These are phyloP conservation scores for Nyssa sinensis DNA, from an alignment of 148 eudicot species.

Conservation along the genomic window DNA sequence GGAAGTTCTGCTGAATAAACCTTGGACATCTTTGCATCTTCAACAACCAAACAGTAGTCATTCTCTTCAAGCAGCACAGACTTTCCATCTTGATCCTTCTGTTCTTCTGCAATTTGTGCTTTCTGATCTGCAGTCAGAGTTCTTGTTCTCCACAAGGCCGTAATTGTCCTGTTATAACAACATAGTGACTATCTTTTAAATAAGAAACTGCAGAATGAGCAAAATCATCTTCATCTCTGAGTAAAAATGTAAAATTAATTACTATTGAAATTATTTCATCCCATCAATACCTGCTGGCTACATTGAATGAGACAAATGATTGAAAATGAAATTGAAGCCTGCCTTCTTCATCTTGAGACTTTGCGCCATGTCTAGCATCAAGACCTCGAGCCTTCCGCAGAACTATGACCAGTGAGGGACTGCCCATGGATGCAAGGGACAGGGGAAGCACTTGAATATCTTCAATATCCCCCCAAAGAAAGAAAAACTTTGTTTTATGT, in stretches of 20 bases:
- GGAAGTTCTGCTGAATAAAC: slow-evolving; percentile 61
- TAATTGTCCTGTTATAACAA: slow-evolving; percentile 60
- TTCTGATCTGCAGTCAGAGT: slow-evolving; percentile 59
- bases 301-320: slow-evolving; percentile 70
- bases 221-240: background rate
- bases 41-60: slow-evolving; percentile 35
- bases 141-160: slow-evolving; percentile 81
- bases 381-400: slow-evolving; percentile 71
- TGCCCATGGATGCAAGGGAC: slow-evolving; percentile 65
- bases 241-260: background rate
- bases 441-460: slow-evolving; percentile 74
- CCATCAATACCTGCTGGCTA: slow-evolving; percentile 61
- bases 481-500: slow-evolving; percentile 74
- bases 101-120: slow-evolving; percentile 51
- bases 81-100: slow-evolving; percentile 48
- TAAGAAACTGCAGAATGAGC: background rate
- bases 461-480: slow-evolving; percentile 86
- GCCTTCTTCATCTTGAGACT: slow-evolving; percentile 68
- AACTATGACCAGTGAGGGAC: slow-evolving; percentile 67
- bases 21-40: slow-evolving; percentile 54
- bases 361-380: slow-evolving; percentile 81
- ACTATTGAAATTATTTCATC: background rate
- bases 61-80: slow-evolving; percentile 32
- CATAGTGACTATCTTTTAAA: background rate
- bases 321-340: slow-evolving; percentile 78